Percentiles rank a stretch among this genome's conserved stretches.
phyloP scores from a whole-genome alignment of 176 grass and related monocot species.

The Bolboschoenus planiculmis region DNA sequence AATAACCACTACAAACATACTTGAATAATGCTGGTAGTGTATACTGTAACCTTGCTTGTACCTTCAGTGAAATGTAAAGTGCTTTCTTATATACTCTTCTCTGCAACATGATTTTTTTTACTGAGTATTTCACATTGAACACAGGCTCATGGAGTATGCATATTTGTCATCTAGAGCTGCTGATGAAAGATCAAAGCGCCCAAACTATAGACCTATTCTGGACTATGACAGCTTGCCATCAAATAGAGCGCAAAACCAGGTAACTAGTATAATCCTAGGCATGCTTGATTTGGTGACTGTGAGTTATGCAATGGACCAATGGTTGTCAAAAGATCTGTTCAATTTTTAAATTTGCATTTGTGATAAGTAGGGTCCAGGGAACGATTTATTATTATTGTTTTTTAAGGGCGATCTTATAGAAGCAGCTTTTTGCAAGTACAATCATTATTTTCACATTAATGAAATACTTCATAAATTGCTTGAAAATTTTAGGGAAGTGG shows the following conservation, averaged over 20 bases:
- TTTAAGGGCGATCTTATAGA: not conserved
- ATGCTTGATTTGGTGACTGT: not conserved
- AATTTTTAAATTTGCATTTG: not conserved
- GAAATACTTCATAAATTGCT: not conserved
- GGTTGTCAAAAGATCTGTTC: not conserved
- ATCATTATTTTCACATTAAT: not conserved
- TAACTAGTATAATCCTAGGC: slow-evolving; percentile 17
- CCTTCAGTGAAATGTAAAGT: not conserved
- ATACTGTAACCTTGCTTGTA: not conserved
- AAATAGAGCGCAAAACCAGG: slow-evolving; percentile 51
- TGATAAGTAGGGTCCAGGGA: not conserved
- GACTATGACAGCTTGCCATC: slow-evolving; percentile 72
- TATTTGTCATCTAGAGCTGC: slow-evolving; percentile 43
- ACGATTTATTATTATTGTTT: not conserved
- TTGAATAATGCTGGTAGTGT: not conserved
- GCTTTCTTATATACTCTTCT: not conserved
- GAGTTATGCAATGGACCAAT: not conserved
- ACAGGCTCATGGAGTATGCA: slow-evolving; percentile 73
- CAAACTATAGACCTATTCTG: slow-evolving; percentile 72
- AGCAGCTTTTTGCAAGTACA: not conserved
- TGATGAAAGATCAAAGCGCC: slow-evolving; percentile 64
- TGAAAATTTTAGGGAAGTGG: slow-evolving; percentile 48
- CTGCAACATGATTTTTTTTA: not conserved
- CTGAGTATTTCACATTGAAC: slow-evolving; percentile 3
- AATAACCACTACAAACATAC: not conserved